Conservation (phyloP, 2,329 filamentous ascomycete genomes). For the Fusarium fracticaudum region DNA sequence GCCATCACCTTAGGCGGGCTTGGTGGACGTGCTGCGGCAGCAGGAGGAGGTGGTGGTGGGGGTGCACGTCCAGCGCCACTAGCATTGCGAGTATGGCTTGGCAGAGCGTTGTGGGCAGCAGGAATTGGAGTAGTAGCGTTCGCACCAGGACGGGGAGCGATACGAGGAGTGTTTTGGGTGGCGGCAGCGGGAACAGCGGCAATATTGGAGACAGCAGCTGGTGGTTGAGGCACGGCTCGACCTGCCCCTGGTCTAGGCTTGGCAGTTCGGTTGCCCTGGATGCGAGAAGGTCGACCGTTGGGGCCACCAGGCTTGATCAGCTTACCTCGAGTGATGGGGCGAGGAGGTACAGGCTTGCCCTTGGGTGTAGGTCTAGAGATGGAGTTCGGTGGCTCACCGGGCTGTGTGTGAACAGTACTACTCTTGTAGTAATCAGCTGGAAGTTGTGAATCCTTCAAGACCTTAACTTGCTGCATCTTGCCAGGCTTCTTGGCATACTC, state of each 20-base stretch:
- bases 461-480: constrained; percentile 89
- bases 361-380: constrained; percentile 86
- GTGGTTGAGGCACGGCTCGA: constrained; percentile 48
- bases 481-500: constrained; percentile 98
- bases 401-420: constrained; percentile 84
- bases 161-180: constrained; percentile 32
- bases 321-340: constrained; percentile 93
- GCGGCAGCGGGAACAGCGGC: constrained; percentile 41
- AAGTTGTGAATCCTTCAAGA: constrained; percentile 83
- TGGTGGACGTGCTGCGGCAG: constrained; percentile 59
- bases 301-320: constrained; percentile 92
- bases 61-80: constrained; percentile 65
- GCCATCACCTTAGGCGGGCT: constrained; percentile 76
- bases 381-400: constrained; percentile 84
- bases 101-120: constrained; percentile 45
- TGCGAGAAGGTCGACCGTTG: constrained; percentile 79
- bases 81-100: constrained; percentile 64
- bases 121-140: constrained; percentile 18
- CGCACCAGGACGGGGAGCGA: constrained; percentile 8
- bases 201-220: constrained; percentile 44
- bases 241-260: constrained; percentile 55
- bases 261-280: constrained; percentile 61
- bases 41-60: constrained; percentile 72
- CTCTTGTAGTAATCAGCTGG: constrained; percentile 92
- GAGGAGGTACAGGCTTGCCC: constrained; percentile 84